Base-by-base conservation (phyloP, 202 grass and related monocot species). In the Musa balbisiana region DNA sequence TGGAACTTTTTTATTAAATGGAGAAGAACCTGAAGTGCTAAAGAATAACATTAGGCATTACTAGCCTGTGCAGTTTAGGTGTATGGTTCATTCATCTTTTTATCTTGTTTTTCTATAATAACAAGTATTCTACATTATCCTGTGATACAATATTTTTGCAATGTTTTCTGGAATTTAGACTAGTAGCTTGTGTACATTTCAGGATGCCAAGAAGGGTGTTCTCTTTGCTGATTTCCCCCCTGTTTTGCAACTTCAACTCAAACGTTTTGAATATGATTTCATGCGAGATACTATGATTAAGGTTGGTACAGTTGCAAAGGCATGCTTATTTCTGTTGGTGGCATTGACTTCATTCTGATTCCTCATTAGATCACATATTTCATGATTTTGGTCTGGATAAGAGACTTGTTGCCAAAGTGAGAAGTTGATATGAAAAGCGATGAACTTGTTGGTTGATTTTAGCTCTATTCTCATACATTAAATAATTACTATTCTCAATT, bases 191-290 rank as follows among this genome's bases (percentile, higher is more conserved):
- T 51, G 24, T 49, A 51, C 79, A 52, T 86, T 81, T 76, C 78
- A 92, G 90, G 90, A 92, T 87, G 90, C 90, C 22, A 92, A 85
- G 84, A 92, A 92, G 85, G 90, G 90, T 62, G 80, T 87, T 69
- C 87, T 89, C 73, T 92, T 92, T 81, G 82, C 80, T 63, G 90
- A 92, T 67, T 89, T 92, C 51, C 90, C 90, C 68, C 87, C 90
- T 79, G 90, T 92, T 79, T 73, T 92, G 78, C 87, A 92, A 74
- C 87, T 92, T 85, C 90, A 89, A 76, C 74, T 92, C 60, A 89
- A 92, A 80, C 82, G 87, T 10, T 92, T 92, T 70, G 87, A 92
- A 62, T 92, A 92, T 66, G 87, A 92, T 89, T 89, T 85, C 80
- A 68, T 64, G 49, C 77, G 84, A 50, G 90, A 92, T 79, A 76